Evolutionary conservation across 2,329 filamentous ascomycete genomes (phyloP).

Genomic region (Elsinoe arachidis): DNA sequence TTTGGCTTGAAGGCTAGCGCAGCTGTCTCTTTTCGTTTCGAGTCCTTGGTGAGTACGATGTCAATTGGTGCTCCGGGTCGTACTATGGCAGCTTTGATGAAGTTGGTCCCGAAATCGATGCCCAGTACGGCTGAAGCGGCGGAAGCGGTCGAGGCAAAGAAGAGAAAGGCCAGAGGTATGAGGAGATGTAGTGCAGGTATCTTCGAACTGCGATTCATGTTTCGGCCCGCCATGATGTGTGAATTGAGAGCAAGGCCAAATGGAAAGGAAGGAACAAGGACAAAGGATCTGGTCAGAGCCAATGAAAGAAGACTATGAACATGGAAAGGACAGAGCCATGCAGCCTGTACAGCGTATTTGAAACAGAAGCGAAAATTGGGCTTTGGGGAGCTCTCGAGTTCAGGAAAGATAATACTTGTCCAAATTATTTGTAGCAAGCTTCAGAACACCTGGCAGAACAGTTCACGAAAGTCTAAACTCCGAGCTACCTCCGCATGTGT

Average conservation of each 20-base stretch:
- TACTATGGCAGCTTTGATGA: slow-evolving; percentile 90
- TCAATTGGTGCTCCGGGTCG: slow-evolving; percentile 96
- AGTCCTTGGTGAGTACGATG: slow-evolving; percentile 96
- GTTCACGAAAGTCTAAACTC: slow-evolving; percentile 4
- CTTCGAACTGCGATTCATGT: background rate
- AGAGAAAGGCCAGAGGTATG: slow-evolving; percentile 44
- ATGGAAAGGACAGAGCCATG: background rate
- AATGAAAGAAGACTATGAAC: background rate
- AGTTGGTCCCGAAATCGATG: slow-evolving; percentile 90
- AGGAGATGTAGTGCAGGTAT: slow-evolving; percentile 19
- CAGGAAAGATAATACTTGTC: slow-evolving; percentile 1
- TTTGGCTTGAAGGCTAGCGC: slow-evolving; percentile 89
- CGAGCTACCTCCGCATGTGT: background rate
- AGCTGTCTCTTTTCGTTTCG: slow-evolving; percentile 86
- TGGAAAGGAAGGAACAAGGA: background rate
- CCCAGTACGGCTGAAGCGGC: slow-evolving; percentile 74
- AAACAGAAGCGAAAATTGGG: background rate
- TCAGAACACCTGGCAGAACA: background rate
- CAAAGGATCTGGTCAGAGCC: background rate
- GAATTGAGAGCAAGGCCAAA: background rate
- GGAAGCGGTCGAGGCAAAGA: slow-evolving; percentile 49
- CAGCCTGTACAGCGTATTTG: background rate
- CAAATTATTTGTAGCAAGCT: slow-evolving; percentile 4
- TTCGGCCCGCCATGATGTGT: background rate
- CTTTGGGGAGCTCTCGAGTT: background rate